Evolutionary conservation across 805 yeast species (phyloP), one percentile per base, ranked within the genome.

Genomic region (Teunomyces gatunensis): DNA sequence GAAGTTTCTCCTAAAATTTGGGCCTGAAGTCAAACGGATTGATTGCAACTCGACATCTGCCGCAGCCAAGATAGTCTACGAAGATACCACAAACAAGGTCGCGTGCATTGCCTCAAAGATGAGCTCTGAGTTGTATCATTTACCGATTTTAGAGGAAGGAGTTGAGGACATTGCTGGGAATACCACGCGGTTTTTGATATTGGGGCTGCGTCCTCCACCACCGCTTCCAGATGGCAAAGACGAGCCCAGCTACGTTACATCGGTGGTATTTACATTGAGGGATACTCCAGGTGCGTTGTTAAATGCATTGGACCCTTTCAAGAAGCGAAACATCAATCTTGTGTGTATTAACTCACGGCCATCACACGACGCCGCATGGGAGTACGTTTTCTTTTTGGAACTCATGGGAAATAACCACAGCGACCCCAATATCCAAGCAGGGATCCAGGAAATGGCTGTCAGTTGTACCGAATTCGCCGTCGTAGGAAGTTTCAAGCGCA

Each of bases 1-100:
- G 2, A 63, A 69, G 18, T 94, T 87, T 69, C 61, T 87, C 36
- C 54, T 41, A 60, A 70, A 15, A 51, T 71, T 60, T 49, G 59
- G 35, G 47, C 61, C 11, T 18, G 70, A 54, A n/a, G 56, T 78
- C 29, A 76, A 75, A 44, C 75, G 67, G 50, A 72, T 86, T 13
- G 96, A 90, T 64, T 75, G 84, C 2, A 73, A 78, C 1, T 89
- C 97, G 0, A 92, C 98, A 0, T 85, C 96, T 0, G 80, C 79
- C 54, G 98, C 97, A 0, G 97, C 94, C 0, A 81, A 81, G 52
- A 63, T 78, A 40, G 86, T 88, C 2, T 48, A 66, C 13, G 67
- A 73, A 41, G 59, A 57, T 54, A 35, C 57, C 12, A 54, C 68
- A 18, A 52, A 74, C 54, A 48, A 74, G 4, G 65, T 78, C 3